Evolutionary conservation across 768 basidiomycete species (phyloP).

Genomic region (Leccinum uliginosum): DNA sequence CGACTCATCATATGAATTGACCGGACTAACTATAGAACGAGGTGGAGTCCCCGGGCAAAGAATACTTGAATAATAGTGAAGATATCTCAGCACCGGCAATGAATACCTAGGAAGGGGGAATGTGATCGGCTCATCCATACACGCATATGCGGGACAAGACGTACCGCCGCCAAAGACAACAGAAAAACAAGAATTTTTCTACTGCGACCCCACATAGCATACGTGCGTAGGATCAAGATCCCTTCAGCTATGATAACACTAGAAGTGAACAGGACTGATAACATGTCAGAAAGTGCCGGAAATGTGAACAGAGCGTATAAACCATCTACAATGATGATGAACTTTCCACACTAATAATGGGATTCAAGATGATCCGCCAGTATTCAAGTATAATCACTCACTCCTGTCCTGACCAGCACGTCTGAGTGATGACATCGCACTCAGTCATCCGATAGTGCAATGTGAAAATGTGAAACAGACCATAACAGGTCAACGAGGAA

Average conservation of each 20-base stretch:
- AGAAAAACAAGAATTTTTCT: conserved; percentile 14
- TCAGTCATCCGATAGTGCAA: background rate
- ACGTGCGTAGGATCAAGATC: conserved; percentile 26
- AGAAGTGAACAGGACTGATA: conserved; percentile 11
- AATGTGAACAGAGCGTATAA: background rate
- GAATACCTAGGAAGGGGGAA: conserved; percentile 6
- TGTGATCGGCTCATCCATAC: background rate
- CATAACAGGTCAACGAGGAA: conserved; percentile 14
- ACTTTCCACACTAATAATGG: conserved; percentile 16
- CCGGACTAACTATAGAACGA: conserved; percentile 19
- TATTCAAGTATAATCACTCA: background rate
- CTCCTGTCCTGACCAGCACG: conserved; percentile 1
- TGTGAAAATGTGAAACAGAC: conserved; percentile 3
- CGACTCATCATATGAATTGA: background rate
- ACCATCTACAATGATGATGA: conserved; percentile 20
- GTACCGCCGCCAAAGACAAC: conserved; percentile 16
- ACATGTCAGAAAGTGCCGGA: background rate
- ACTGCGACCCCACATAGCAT: conserved; percentile 22
- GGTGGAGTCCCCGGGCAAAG: conserved; percentile 14
- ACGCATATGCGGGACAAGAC: background rate
- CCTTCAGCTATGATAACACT: conserved; percentile 16
- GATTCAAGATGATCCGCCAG: background rate
- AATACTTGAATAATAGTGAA: conserved; percentile 1
- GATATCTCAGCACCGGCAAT: conserved; percentile 13
- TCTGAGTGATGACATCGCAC: background rate